Percentiles rank a stretch among this genome's conserved stretches.
phyloP scores from a whole-genome alignment of 2,329 filamentous ascomycete genomes.

The Colletotrichum agaves region DNA sequence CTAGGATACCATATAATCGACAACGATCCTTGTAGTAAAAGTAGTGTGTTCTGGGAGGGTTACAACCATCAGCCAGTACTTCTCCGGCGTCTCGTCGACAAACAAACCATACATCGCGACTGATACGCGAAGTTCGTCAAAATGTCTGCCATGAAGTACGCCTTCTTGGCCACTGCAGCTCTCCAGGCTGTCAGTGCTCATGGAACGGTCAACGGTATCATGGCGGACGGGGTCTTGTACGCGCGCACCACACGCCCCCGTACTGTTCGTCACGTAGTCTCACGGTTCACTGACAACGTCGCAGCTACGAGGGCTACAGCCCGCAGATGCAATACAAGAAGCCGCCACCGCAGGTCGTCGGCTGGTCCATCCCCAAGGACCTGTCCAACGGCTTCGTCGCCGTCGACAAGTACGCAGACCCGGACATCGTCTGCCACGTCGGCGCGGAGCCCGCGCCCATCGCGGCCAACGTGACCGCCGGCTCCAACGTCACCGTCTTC shows the following conservation, averaged over 20 bases:
- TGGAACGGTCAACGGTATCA: conserved; percentile 29
- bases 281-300: conserved; percentile 6
- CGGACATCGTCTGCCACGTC: conserved; percentile 54
- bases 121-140: not conserved
- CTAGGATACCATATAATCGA: conserved; percentile 4
- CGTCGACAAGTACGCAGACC: conserved; percentile 47
- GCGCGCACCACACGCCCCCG: not conserved
- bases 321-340: conserved; percentile 37
- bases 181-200: conserved; percentile 17
- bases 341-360: conserved; percentile 42
- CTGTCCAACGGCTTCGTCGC: conserved; percentile 50
- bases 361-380: conserved; percentile 36
- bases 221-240: conserved; percentile 35
- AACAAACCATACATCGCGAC: not conserved
- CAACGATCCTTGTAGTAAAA: conserved; percentile 1
- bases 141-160: conserved; percentile 25
- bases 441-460: conserved; percentile 46
- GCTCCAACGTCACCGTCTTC: conserved; percentile 40
- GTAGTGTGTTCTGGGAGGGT: not conserved
- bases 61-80: not conserved
- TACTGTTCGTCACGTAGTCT: not conserved
- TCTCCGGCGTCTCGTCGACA: not conserved
- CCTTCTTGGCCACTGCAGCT: conserved; percentile 20
- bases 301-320: conserved; percentile 33
- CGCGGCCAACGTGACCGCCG: conserved; percentile 42